phyloP scores from a whole-genome alignment of 176 grass and related monocot species.

The Eragrostis curvula region DNA sequence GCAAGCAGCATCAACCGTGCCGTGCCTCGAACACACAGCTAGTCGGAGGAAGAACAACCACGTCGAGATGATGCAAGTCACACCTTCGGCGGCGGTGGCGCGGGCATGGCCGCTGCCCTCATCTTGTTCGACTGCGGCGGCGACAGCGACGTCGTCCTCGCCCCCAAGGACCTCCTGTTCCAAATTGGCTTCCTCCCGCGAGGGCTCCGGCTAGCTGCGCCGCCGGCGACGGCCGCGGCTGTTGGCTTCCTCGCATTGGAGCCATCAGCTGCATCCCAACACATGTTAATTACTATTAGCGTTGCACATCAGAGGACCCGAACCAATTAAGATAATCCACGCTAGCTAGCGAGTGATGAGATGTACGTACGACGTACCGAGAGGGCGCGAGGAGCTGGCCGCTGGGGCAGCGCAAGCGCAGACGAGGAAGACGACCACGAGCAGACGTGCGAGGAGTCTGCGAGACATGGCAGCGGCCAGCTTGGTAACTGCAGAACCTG shows the following conservation, averaged over 20 bases:
- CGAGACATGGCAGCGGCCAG: background rate
- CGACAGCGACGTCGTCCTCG: background rate
- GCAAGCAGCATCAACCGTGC: no score
- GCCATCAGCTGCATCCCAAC: background rate
- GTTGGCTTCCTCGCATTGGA: background rate
- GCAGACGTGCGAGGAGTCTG: background rate
- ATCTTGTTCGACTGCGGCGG: slow-evolving; percentile 5
- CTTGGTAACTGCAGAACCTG: background rate
- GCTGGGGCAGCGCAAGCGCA: background rate
- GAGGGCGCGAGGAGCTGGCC: no score
- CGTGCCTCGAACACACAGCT: no score
- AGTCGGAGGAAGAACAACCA: background rate
- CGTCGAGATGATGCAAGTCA: background rate
- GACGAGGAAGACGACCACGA: slow-evolving; percentile 1
- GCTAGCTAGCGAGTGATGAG: background rate
- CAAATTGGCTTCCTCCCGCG: background rate
- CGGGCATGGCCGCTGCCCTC: background rate
- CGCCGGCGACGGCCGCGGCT: no score
- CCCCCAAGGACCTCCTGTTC: slow-evolving; percentile 24
- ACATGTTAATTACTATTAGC: background rate
- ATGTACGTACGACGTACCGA: no score
- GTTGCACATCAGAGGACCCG: background rate
- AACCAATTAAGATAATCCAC: background rate
- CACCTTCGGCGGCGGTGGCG: background rate
- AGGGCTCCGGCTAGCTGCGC: no score